Evolutionary conservation across 2,329 filamentous ascomycete genomes (phyloP).

Genomic region (Dothideomycetidae sp.): DNA sequence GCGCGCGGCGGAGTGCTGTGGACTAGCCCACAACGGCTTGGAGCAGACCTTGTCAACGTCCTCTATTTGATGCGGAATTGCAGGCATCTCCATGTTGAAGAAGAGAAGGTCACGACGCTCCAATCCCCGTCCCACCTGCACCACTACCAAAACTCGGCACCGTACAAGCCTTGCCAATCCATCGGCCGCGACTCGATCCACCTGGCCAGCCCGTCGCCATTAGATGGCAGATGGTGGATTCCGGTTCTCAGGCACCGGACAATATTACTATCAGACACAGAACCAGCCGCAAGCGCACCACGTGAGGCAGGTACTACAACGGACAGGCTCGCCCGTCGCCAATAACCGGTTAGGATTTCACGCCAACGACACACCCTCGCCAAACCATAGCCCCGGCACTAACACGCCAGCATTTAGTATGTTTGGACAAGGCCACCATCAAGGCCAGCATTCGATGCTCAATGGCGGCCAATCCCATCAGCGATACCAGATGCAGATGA

Average conservation of each 20-base stretch:
- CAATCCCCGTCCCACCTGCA: constrained; percentile 30
- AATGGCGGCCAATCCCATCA: constrained; percentile 54
- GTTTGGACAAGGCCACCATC: constrained; percentile 53
- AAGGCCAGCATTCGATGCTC: constrained; percentile 61
- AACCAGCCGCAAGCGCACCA: constrained; percentile 31
- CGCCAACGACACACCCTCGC: constrained; percentile 40
- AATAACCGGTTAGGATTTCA: constrained; percentile 26
- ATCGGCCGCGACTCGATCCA: constrained; percentile 11
- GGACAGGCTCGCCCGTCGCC: constrained; percentile 33
- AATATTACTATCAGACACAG: constrained; percentile 44
- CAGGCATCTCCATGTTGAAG: constrained; percentile 33
- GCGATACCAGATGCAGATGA: constrained; percentile 38
- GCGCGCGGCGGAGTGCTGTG: background rate
- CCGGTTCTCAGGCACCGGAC: constrained; percentile 48
- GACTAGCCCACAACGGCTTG: constrained; percentile 9
- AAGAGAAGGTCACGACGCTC: constrained; percentile 33
- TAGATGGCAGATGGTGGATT: constrained; percentile 57
- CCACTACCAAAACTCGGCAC: constrained; percentile 1
- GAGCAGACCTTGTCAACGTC: constrained; percentile 7
- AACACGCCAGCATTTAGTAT: constrained; percentile 43
- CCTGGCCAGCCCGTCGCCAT: constrained; percentile 23
- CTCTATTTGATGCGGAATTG: constrained; percentile 21
- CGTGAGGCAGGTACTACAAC: constrained; percentile 31
- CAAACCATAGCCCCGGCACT: constrained; percentile 42
- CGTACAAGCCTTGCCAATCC: background rate